Conservation (phyloP, 2,329 filamentous ascomycete species). For the Neonectria magnoliae region DNA sequence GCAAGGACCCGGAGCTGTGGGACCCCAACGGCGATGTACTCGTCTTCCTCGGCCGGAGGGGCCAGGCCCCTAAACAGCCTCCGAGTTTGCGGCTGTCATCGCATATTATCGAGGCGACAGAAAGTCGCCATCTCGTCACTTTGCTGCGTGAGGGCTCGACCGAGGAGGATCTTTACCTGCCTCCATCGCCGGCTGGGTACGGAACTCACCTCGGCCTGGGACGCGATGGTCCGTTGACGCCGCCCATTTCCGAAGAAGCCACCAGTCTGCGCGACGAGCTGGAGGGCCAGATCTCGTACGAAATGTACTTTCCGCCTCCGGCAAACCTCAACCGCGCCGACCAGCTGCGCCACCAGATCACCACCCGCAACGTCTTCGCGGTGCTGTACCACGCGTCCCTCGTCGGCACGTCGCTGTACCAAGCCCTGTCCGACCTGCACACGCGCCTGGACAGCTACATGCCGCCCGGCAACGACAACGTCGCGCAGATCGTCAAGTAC, state of each 20-base stretch:
- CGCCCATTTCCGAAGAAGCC: constrained; percentile 56
- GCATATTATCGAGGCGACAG: constrained; percentile 66
- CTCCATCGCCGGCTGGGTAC: constrained; percentile 53
- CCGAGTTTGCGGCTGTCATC: constrained; percentile 67
- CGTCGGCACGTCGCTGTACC: constrained; percentile 70
- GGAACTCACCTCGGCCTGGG: constrained; percentile 45
- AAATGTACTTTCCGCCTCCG: constrained; percentile 71
- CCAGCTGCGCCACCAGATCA: constrained; percentile 68
- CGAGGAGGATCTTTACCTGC: constrained; percentile 52
- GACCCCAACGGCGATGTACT: constrained; percentile 69
- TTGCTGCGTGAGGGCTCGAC: constrained; percentile 63
- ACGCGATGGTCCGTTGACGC: constrained; percentile 32
- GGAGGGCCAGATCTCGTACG: constrained; percentile 67
- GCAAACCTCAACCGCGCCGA: constrained; percentile 57
- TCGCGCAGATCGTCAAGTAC: constrained; percentile 70
- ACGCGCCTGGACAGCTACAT: constrained; percentile 68
- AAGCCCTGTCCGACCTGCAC: constrained; percentile 71
- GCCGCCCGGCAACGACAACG: constrained; percentile 64
- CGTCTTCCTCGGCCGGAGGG: constrained; percentile 62
- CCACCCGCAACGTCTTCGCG: constrained; percentile 76
- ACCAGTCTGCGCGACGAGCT: constrained; percentile 48
- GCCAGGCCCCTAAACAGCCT: constrained; percentile 50
- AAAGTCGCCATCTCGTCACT: constrained; percentile 63
- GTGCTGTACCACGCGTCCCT: constrained; percentile 71
- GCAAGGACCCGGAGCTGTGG: constrained; percentile 70